A percentile compares a stretch with the other conserved stretches of the same genome.
phyloP scores from a whole-genome alignment of 139 green algal genomes.

The Chlorella sp. region DNA sequence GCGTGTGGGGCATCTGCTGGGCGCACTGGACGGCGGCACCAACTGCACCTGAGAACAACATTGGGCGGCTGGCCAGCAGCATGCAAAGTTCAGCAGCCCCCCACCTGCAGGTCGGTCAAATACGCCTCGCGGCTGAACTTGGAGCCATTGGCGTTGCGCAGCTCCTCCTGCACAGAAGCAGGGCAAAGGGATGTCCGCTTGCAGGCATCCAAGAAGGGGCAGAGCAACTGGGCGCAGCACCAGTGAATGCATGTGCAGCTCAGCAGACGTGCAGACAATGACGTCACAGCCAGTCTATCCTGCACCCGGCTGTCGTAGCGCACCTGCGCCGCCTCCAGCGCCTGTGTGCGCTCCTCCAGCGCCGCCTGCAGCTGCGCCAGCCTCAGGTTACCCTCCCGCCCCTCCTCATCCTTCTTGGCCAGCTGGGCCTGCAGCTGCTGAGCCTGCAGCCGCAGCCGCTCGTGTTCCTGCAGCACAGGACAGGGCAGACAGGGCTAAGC shows the following conservation, averaged over 20 bases:
- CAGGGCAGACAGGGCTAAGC: background rate
- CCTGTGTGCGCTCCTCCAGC: conserved; percentile 10
- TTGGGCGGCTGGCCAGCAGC: too few species aligned
- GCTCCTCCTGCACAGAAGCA: background rate
- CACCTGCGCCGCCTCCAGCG: conserved; percentile 21
- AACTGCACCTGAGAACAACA: too few species aligned
- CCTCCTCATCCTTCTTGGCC: conserved; percentile 31
- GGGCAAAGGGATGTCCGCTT: background rate
- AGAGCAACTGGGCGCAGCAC: too few species aligned
- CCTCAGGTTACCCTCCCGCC: background rate
- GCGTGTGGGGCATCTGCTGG: too few species aligned
- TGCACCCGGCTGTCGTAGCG: too few species aligned
- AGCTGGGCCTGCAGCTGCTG: conserved; percentile 26
- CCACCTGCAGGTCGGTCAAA: conserved; percentile 10
- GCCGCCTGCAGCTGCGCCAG: conserved; percentile 5
- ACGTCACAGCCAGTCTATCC: too few species aligned
- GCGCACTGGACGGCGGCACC: too few species aligned
- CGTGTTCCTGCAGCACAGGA: background rate
- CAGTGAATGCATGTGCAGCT: too few species aligned
- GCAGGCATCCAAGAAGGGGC: too few species aligned
- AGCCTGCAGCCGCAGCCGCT: conserved; percentile 6
- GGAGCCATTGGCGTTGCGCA: background rate
- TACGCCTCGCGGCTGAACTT: conserved; percentile 3
- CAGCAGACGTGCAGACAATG: background rate
- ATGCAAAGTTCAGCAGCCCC: too few species aligned